Conservation (phyloP, 2,329 filamentous ascomycete species). For the Amesomyces nigricolor region DNA sequence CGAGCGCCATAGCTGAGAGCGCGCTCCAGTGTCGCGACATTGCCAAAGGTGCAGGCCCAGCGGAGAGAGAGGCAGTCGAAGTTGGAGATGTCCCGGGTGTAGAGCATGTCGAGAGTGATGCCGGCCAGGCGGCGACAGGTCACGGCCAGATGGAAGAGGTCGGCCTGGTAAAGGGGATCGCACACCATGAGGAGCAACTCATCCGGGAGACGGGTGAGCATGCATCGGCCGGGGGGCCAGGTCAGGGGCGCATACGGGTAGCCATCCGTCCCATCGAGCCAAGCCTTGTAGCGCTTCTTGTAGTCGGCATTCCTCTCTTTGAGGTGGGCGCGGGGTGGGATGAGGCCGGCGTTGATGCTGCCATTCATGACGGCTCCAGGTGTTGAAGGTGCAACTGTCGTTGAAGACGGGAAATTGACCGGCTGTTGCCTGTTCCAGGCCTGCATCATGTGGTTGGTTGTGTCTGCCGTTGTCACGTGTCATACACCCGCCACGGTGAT, state of each 20-base stretch:
- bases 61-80: slow-evolving; percentile 20
- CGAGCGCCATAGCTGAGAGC: slow-evolving; percentile 12
- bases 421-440: too few species aligned
- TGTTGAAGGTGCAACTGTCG: neutral
- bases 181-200: slow-evolving; percentile 16
- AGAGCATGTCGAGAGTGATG: neutral
- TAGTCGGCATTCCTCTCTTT: slow-evolving; percentile 5
- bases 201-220: slow-evolving; percentile 11
- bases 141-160: slow-evolving; percentile 16
- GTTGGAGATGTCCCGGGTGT: slow-evolving; percentile 13
- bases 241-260: neutral
- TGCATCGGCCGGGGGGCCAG: slow-evolving; percentile 10
- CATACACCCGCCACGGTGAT: neutral
- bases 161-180: slow-evolving; percentile 15
- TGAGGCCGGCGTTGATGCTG: neutral
- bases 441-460: too few species aligned
- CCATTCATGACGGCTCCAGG: neutral
- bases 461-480: too few species aligned
- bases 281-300: neutral
- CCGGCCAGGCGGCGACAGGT: slow-evolving; percentile 9
- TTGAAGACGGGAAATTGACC: too few species aligned
- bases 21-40: slow-evolving; percentile 12
- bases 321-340: neutral
- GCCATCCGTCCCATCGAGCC: neutral
- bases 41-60: slow-evolving; percentile 19